phyloP scores from a whole-genome alignment of 805 yeast genomes.

The Candida nonsorbophila region DNA sequence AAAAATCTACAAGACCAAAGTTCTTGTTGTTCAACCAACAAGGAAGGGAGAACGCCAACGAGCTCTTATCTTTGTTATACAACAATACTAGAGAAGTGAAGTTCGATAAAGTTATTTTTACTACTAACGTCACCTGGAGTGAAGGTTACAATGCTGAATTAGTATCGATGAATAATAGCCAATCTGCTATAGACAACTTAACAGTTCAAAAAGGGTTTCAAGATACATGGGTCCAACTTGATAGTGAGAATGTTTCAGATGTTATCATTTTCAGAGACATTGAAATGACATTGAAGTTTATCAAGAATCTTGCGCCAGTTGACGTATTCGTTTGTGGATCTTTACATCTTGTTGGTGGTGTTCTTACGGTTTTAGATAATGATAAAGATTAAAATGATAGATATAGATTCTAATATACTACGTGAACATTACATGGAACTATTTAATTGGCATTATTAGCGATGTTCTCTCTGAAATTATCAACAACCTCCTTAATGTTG shows the following conservation, averaged over 20 bases:
- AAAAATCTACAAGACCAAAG: constrained; percentile 22
- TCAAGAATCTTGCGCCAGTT: constrained; percentile 19
- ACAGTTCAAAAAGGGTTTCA: constrained; percentile 76
- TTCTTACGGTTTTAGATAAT: constrained; percentile 74
- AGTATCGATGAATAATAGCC: constrained; percentile 78
- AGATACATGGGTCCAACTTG: constrained; percentile 56
- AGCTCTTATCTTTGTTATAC: constrained; percentile 52
- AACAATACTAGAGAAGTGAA: constrained; percentile 28
- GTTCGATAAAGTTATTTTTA: constrained; percentile 77
- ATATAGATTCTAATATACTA: not conserved
- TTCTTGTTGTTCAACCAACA: constrained; percentile 90
- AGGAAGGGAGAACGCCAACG: constrained; percentile 71
- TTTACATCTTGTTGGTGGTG: constrained; percentile 90
- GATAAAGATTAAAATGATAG: constrained; percentile 17
- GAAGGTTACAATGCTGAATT: constrained; percentile 82
- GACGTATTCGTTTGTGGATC: constrained; percentile 94
- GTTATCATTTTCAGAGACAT: constrained; percentile 64
- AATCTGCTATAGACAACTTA: constrained; percentile 72
- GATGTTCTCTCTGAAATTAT: constrained; percentile 38
- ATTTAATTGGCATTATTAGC: not conserved
- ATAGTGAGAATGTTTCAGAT: constrained; percentile 22
- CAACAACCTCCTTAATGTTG: constrained; percentile 37
- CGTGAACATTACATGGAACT: not conserved
- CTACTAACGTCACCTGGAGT: constrained; percentile 90
- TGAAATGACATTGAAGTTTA: constrained; percentile 61